Evolutionary conservation across 164 flowering plant species (phyloP).

Genomic region (Stephania japonica): DNA sequence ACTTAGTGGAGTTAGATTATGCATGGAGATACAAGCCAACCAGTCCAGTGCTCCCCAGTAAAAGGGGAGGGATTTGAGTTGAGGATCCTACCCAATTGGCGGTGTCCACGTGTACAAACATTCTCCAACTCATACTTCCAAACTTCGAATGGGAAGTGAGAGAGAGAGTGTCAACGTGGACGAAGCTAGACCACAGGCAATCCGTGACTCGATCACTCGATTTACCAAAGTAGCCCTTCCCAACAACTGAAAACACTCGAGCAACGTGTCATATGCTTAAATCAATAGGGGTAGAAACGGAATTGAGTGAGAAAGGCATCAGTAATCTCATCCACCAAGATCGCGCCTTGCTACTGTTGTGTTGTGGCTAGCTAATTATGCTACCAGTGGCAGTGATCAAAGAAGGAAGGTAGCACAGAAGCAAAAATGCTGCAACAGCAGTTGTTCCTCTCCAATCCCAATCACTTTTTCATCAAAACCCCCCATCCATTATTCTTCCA

Average conservation of each 20-base stretch:
- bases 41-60: no score
- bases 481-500: conserved; percentile 10
- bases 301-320: not conserved
- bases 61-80: no score
- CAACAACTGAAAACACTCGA: not conserved
- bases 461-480: conserved; percentile 23
- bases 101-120: not conserved
- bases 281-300: conserved; percentile 10
- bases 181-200: not conserved
- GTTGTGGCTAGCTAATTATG: no score
- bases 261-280: not conserved
- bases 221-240: not conserved
- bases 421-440: conserved; percentile 14
- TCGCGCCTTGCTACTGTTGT: conserved; percentile 21
- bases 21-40: no score
- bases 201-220: not conserved
- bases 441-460: conserved; percentile 29
- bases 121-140: no score
- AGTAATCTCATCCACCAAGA: conserved; percentile 1
- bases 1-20: no score
- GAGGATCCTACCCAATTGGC: not conserved
- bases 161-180: not conserved
- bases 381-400: no score
- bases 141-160: no score
- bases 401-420: no score